Percentiles rank a stretch among this genome's conserved stretches.
Conservation (phyloP, 2,329 filamentous ascomycete species). For the Alternaria gaisen region DNA sequence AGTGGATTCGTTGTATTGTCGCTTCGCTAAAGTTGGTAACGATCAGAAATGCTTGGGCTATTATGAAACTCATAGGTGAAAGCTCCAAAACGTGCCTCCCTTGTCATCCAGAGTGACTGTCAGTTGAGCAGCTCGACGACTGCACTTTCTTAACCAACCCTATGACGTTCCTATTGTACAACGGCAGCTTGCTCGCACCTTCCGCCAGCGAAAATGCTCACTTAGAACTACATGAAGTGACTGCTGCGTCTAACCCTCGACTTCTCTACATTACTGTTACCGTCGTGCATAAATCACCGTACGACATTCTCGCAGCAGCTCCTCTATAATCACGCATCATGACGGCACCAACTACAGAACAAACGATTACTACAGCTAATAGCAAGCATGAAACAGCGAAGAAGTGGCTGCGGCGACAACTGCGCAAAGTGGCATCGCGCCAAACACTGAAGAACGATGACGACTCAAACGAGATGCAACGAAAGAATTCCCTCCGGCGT, state of each 20-base stretch:
- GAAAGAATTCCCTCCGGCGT: conserved; percentile 24
- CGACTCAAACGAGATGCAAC: conserved; percentile 8
- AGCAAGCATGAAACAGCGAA: conserved; percentile 31
- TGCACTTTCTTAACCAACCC: conserved; percentile 5
- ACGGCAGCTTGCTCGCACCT: not conserved
- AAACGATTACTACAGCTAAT: conserved; percentile 15
- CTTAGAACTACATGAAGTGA: not conserved
- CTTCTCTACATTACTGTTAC: conserved; percentile 22
- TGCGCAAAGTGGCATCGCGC: conserved; percentile 32
- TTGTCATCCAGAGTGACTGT: not conserved
- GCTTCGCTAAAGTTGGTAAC: too few species aligned
- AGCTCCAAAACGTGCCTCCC: not conserved
- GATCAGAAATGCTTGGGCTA: not conserved
- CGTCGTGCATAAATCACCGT: conserved; percentile 23
- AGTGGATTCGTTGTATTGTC: not conserved
- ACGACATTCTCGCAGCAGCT: conserved; percentile 24
- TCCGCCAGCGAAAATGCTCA: not conserved
- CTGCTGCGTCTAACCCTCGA: not conserved
- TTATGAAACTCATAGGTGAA: not conserved
- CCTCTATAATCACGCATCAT: conserved; percentile 25
- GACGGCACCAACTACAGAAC: conserved; percentile 30
- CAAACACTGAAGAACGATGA: conserved; percentile 14
- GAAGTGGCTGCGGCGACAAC: conserved; percentile 38
- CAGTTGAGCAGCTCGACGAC: not conserved
- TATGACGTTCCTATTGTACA: conserved; percentile 1